These are phyloP conservation scores for Dactylellina drechsleri DNA, from an alignment of 2,329 filamentous ascomycete genomes.

Conservation along the genomic window DNA sequence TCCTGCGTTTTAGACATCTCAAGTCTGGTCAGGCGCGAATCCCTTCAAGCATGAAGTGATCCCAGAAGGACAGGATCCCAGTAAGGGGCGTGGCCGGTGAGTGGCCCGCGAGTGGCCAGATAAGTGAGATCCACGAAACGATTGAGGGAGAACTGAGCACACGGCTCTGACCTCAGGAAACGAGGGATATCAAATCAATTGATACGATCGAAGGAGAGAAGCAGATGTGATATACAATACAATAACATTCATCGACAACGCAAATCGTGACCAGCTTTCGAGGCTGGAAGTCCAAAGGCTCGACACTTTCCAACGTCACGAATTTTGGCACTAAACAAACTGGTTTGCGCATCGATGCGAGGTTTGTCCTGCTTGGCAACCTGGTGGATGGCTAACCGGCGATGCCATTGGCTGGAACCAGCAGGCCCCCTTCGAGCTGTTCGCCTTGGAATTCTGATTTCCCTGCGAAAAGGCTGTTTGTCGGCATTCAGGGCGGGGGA, in stretches of 20 bases:
- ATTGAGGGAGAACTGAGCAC: background rate
- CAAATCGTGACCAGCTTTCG: slow-evolving; percentile 14
- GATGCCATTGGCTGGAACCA: slow-evolving; percentile 27
- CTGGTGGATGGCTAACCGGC: slow-evolving; percentile 30
- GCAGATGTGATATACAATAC: background rate
- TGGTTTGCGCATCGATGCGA: slow-evolving; percentile 45
- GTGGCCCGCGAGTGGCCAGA: background rate
- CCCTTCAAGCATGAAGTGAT: background rate
- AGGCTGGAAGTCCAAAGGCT: slow-evolving; percentile 27
- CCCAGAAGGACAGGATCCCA: background rate
- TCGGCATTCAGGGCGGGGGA: slow-evolving; percentile 23
- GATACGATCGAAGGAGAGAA: background rate
- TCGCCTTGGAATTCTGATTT: slow-evolving; percentile 9
- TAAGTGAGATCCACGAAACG: too few species aligned
- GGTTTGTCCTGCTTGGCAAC: slow-evolving; percentile 49
- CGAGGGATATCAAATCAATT: background rate
- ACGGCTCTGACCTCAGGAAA: background rate
- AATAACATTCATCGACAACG: slow-evolving; percentile 1
- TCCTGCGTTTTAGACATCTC: slow-evolving; percentile 3
- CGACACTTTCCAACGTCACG: slow-evolving; percentile 34
- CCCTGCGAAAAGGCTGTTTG: slow-evolving; percentile 10
- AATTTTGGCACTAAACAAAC: slow-evolving; percentile 21
- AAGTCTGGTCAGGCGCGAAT: background rate
- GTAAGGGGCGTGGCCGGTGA: background rate
- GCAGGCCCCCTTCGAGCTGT: slow-evolving; percentile 21